Evolutionary conservation across 2,329 filamentous ascomycete species (phyloP).

Genomic region (Diaporthe sp.): DNA sequence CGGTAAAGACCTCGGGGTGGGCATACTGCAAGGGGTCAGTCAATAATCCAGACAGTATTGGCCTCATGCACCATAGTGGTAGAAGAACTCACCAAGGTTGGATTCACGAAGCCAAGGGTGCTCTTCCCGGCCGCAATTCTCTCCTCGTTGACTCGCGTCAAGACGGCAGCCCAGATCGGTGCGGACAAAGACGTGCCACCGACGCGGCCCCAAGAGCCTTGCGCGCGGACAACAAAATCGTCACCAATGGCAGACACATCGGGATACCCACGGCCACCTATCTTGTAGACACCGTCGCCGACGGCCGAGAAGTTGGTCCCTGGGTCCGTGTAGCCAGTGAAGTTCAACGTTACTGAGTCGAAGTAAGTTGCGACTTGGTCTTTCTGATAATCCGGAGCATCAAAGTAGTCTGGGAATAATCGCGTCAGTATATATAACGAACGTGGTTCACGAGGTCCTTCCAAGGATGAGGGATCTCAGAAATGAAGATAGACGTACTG

Average conservation of each 20-base stretch:
- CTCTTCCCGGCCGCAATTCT: slow-evolving; percentile 59
- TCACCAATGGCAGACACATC: slow-evolving; percentile 62
- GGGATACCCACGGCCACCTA: slow-evolving; percentile 61
- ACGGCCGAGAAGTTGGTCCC: slow-evolving; percentile 54
- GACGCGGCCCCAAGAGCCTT: slow-evolving; percentile 54
- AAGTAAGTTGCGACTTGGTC: slow-evolving; percentile 48
- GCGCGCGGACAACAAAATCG: slow-evolving; percentile 51
- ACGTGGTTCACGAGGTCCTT: too few relatives aligned
- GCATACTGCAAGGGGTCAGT: slow-evolving; percentile 43
- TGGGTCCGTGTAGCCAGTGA: slow-evolving; percentile 51
- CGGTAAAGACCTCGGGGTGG: slow-evolving; percentile 48
- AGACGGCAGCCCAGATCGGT: slow-evolving; percentile 62
- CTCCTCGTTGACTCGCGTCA: slow-evolving; percentile 67
- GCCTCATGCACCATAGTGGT: background rate
- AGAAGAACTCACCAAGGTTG: slow-evolving; percentile 54
- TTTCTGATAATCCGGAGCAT: slow-evolving; percentile 49
- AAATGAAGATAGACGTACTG: slow-evolving; percentile 34
- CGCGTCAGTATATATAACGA: background rate
- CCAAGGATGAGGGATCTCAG: background rate
- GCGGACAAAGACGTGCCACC: slow-evolving; percentile 66
- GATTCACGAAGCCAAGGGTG: slow-evolving; percentile 66
- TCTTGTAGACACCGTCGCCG: slow-evolving; percentile 56
- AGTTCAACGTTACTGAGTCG: slow-evolving; percentile 44
- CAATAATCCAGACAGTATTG: fast-evolving
- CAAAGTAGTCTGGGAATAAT: slow-evolving; percentile 46